Base-by-base conservation (phyloP, 768 basidiomycete species). In the Boletus vermiculosoides region DNA sequence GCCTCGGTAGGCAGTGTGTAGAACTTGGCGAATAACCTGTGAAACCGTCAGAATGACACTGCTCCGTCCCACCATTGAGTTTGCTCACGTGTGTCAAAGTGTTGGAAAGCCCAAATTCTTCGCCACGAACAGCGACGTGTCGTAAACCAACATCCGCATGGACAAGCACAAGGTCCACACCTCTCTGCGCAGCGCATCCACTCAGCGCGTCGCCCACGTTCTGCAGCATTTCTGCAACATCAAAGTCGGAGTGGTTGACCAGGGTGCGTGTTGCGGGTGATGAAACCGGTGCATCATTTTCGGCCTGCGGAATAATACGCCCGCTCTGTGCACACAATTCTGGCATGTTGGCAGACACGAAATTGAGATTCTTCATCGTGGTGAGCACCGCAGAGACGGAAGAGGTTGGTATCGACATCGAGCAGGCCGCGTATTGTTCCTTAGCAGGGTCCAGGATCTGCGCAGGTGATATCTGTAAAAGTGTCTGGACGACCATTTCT, bases 281-380 rank as follows among this genome's bases (percentile, higher is more conserved):
- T 58, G 64, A 55, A 61, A 61, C 62, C 49, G 42, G 57, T 58
- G 60, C 60, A 51, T 52, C 59, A 49, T 41, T 52, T 55, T 50
- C 63, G n/a, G 51, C 55, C 54, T 55, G 64, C 56, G 59, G 60
- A 59, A 48, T 44, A 31, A 52, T 45, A 42, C 46, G 50, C 44
- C 59, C 63, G 22, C 56, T 48, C 45, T 59, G 63, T 40, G 63
- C 60, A 56, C 64, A 69, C 33, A 71, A 60, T 12, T 80, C 72
- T 6, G 78, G 67, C 83, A 92, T 84, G 69, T 92, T 89, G n/a
- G 90, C 91, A 5, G 92, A 92, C 61, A 97, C 83, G 66, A 91
- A 96, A 70, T 96, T 96, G 61, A 98, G 82, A 62, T 88, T 90
- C 75, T 94, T 93, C 91, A 97, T 92, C 39, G 88, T 83, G 18